phyloP scores from a whole-genome alignment of 2,329 filamentous ascomycete species.

The Pleurostoma richardsiae region DNA sequence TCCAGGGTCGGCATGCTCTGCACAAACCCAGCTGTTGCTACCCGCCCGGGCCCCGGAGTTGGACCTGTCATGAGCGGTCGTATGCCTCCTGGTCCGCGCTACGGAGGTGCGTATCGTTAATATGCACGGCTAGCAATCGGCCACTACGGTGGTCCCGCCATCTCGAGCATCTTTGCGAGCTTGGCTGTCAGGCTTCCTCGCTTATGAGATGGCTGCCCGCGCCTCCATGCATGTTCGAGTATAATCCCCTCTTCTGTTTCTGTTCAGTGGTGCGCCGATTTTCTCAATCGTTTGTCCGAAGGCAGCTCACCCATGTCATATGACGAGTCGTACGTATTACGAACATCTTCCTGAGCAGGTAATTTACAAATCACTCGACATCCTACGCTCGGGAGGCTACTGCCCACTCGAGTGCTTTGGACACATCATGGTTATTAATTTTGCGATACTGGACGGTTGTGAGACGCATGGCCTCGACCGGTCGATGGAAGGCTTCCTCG shows the following conservation, averaged over 20 bases:
- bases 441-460: neutral
- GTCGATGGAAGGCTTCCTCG: neutral
- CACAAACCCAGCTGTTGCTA: slow-evolving; percentile 86
- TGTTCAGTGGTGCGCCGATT: slow-evolving; percentile 7
- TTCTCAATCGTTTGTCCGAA: slow-evolving; percentile 18
- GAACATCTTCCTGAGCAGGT: slow-evolving; percentile 29
- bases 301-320: slow-evolving; percentile 21
- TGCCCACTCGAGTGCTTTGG: slow-evolving; percentile 29
- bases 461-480: neutral
- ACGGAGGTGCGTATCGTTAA: slow-evolving; percentile 54
- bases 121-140: neutral
- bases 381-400: slow-evolving; percentile 32
- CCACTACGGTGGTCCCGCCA: too few species aligned
- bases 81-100: slow-evolving; percentile 54
- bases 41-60: slow-evolving; percentile 79
- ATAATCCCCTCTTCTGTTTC: neutral
- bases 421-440: slow-evolving; percentile 28
- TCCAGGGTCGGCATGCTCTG: slow-evolving; percentile 98
- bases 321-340: slow-evolving; percentile 21
- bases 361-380: slow-evolving; percentile 30
- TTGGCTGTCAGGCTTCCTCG: too few species aligned
- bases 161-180: too few species aligned
- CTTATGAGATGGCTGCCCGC: neutral
- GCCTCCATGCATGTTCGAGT: slow-evolving; percentile 3
- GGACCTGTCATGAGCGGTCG: slow-evolving; percentile 58